Conservation (phyloP, 139 green algal species). For the Chlamydomonas sp. region DNA sequence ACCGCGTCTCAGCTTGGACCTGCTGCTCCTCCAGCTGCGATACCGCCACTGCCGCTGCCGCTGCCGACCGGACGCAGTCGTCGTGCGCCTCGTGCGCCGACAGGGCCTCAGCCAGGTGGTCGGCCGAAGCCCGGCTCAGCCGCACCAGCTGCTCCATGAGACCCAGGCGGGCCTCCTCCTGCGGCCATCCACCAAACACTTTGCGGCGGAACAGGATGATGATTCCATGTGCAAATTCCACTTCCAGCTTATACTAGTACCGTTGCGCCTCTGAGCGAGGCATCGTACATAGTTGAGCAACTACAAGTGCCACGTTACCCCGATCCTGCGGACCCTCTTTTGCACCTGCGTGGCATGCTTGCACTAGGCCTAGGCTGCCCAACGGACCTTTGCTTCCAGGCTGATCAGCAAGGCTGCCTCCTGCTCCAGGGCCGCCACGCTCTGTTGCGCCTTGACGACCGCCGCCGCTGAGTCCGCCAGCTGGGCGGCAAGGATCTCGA, state of each 20-base stretch:
- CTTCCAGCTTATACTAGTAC: too few relatives aligned
- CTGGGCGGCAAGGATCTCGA: not conserved
- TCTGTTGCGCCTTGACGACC: not conserved
- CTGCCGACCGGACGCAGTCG: not conserved
- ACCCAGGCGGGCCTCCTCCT: constrained; percentile 17
- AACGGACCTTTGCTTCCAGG: constrained; percentile 17
- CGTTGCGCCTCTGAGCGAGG: too few relatives aligned
- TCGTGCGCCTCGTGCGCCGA: constrained; percentile 9
- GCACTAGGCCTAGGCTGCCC: too few relatives aligned
- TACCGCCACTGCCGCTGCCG: not conserved
- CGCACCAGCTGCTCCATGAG: constrained; percentile 4
- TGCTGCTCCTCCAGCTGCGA: not conserved
- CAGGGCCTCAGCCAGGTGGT: constrained; percentile 5
- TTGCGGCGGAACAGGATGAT: not conserved
- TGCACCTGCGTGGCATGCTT: too few relatives aligned
- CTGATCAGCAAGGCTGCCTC: not conserved
- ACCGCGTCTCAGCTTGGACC: not conserved
- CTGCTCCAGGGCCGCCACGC: not conserved
- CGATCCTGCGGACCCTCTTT: too few relatives aligned
- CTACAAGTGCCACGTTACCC: too few relatives aligned
- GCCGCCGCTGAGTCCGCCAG: constrained; percentile 11
- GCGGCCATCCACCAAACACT: not conserved
- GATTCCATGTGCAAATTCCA: not conserved
- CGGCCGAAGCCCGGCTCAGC: constrained; percentile 2
- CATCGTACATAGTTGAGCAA: too few relatives aligned